These are phyloP conservation scores for Zygoascus meyerae DNA, from an alignment of 1,139 yeast species.

Conservation along the genomic window DNA sequence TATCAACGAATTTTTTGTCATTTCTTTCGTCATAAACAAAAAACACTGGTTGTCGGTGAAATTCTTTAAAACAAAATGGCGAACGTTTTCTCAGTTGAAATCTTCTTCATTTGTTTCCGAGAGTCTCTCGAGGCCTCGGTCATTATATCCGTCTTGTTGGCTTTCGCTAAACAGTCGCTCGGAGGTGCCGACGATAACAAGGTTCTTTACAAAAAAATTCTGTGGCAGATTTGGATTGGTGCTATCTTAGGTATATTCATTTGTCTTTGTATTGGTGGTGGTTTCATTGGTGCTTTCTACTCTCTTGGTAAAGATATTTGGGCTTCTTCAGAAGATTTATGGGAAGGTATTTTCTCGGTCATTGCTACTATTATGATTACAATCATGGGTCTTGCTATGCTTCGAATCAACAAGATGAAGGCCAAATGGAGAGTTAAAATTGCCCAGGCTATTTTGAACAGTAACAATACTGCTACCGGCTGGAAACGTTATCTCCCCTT, in stretches of 20 bases:
- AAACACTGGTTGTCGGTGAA: background rate
- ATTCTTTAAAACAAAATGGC: conserved; percentile 24
- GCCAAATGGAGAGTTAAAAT: conserved; percentile 90
- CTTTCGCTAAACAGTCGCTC: conserved; percentile 82
- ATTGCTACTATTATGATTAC: conserved; percentile 82
- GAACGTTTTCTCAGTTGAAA: conserved; percentile 39
- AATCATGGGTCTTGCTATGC: conserved; percentile 87
- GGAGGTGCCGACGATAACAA: conserved; percentile 43
- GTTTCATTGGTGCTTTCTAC: conserved; percentile 84
- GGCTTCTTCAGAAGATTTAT: conserved; percentile 80
- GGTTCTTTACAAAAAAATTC: conserved; percentile 52
- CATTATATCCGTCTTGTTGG: conserved; percentile 81
- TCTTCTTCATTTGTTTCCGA: conserved; percentile 82
- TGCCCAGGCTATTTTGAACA: conserved; percentile 59
- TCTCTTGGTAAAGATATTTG: conserved; percentile 75
- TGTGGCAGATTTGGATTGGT: conserved; percentile 77
- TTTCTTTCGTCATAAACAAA: too few relatives aligned
- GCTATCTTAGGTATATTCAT: conserved; percentile 62
- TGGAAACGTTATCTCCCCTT: conserved; percentile 29
- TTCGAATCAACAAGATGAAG: conserved; percentile 83
- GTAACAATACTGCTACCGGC: conserved; percentile 27
- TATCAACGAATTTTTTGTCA: too few relatives aligned
- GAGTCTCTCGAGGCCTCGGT: conserved; percentile 88
- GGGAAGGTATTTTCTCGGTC: conserved; percentile 87
- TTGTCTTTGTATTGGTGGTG: conserved; percentile 76